phyloP scores from a whole-genome alignment of 345 rosid genomes.

The Linum usitatissimum region DNA sequence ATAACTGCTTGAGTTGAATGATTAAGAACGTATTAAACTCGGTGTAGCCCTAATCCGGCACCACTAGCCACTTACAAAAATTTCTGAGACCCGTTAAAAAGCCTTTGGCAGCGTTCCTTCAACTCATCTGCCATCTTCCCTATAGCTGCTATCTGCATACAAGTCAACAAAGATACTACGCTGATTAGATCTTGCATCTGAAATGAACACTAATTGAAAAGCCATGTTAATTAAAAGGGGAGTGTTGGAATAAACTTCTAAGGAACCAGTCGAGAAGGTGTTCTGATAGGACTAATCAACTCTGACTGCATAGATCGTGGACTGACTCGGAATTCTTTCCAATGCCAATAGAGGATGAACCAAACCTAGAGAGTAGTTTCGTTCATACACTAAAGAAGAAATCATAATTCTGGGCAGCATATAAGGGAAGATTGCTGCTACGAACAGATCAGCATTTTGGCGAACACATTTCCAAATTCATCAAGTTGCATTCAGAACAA shows the following conservation, averaged over 20 bases:
- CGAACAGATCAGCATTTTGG: background rate
- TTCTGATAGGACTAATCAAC: background rate
- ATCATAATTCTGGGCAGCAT: too few relatives aligned
- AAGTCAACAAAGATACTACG: background rate
- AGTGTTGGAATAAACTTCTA: background rate
- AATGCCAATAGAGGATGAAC: background rate
- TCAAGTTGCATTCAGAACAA: background rate
- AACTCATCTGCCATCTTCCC: constrained; percentile 57
- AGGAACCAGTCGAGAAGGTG: background rate
- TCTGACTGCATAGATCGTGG: background rate
- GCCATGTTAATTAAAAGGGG: background rate
- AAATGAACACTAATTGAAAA: background rate
- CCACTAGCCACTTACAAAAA: constrained; percentile 39
- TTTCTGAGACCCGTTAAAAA: constrained; percentile 51
- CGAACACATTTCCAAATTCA: background rate
- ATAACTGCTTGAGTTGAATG: background rate
- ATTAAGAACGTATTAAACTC: background rate
- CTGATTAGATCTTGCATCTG: background rate
- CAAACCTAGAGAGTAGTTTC: too few relatives aligned
- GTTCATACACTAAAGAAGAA: too few relatives aligned
- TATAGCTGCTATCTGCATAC: constrained; percentile 38
- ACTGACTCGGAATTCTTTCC: background rate
- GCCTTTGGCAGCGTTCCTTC: constrained; percentile 63
- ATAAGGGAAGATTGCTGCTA: background rate
- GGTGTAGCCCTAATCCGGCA: background rate